These are phyloP conservation scores for Clohesyomyces aquaticus DNA, from an alignment of 495 filamentous ascomycete species.

Conservation along the genomic window DNA sequence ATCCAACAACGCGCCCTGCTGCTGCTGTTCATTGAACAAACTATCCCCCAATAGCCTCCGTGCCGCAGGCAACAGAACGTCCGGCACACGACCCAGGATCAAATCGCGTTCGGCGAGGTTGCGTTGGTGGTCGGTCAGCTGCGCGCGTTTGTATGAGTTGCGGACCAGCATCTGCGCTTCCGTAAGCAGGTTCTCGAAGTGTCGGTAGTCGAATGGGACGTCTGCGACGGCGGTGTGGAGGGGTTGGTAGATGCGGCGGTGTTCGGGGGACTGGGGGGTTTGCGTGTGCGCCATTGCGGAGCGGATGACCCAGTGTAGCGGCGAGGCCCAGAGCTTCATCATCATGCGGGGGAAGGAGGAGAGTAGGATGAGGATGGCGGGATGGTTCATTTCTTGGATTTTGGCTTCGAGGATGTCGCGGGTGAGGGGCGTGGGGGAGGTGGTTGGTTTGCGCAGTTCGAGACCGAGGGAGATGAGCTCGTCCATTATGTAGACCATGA, in stretches of 20 bases:
- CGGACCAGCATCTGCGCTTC: slow-evolving; percentile 51
- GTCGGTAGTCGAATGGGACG: slow-evolving; percentile 57
- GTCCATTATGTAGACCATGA: slow-evolving; percentile 70
- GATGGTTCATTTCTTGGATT: slow-evolving; percentile 54
- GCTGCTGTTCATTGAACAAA: slow-evolving; percentile 19
- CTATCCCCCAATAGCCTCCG: slow-evolving; percentile 22
- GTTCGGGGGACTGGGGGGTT: slow-evolving; percentile 19
- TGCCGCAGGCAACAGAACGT: slow-evolving; percentile 38
- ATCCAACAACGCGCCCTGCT: slow-evolving; percentile 13
- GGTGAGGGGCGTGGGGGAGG: slow-evolving; percentile 50
- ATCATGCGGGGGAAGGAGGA: slow-evolving; percentile 75
- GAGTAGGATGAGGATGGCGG: slow-evolving; percentile 67
- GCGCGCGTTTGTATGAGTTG: slow-evolving; percentile 40
- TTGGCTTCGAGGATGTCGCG: slow-evolving; percentile 51
- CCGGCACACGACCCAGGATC: slow-evolving; percentile 38
- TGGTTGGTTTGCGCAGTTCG: slow-evolving; percentile 56
- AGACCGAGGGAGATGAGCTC: slow-evolving; percentile 65
- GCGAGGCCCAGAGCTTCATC: slow-evolving; percentile 68
- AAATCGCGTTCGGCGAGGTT: slow-evolving; percentile 38
- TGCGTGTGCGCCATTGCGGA: slow-evolving; percentile 27
- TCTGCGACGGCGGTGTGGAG: slow-evolving; percentile 46
- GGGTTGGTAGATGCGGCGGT: slow-evolving; percentile 31
- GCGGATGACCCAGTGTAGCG: slow-evolving; percentile 42
- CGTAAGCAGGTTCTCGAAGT: slow-evolving; percentile 54
- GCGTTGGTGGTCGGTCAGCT: slow-evolving; percentile 23